Base-by-base conservation (phyloP, 2,329 filamentous ascomycete genomes). In the Pseudocercospora eumusae region DNA sequence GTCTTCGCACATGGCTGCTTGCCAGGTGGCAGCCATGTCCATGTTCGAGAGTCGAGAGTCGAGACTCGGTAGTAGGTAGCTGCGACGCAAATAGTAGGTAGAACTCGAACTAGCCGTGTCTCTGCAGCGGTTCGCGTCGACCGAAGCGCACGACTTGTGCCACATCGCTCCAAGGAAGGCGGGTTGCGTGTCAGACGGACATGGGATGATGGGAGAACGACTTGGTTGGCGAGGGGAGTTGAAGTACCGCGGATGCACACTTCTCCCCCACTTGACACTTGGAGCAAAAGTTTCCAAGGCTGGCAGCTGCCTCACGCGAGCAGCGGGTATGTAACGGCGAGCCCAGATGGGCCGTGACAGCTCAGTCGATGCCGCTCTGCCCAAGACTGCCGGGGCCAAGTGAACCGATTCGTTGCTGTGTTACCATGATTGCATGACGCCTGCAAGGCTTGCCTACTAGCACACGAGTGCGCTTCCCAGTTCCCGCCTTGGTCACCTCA, bases 101-200 rank as follows among this genome's bases (percentile, higher is more conserved):
- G n/a, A n/a, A n/a, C n/a, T n/a, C n/a, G n/a, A n/a, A n/a, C n/a
- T n/a, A n/a, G n/a, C n/a, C n/a, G 11, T 45, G 18, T 4, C 11
- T 45, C 11, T 45, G 42, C 42, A 45, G 42, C 42, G 42, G 42
- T 45, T 18, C 18, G 42, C 42, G 42, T 57, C 21, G 42, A 15
- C 18, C 42, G 44, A 49, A 10, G 44, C 10, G 23, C 36, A 25
- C 52, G 56, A 56, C 25, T 63, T 57, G 61, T 59, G 61, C 61
- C 61, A 63, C 61, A 40, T 59, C 40, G 50, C 55, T 63, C 56
- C 60, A 63, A 36, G 52, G 23, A 56, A 27, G n/a, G 59, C n/a
- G 6, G 18, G 20, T 33, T 36, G 44, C 59, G 57, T 60, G 49
- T 60, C 57, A 55, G 57, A 50, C 21, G 21, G 23, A 21, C 42